These are phyloP conservation scores for Yarrowia alimentaria DNA, from an alignment of 805 yeast species.

Conservation along the genomic window DNA sequence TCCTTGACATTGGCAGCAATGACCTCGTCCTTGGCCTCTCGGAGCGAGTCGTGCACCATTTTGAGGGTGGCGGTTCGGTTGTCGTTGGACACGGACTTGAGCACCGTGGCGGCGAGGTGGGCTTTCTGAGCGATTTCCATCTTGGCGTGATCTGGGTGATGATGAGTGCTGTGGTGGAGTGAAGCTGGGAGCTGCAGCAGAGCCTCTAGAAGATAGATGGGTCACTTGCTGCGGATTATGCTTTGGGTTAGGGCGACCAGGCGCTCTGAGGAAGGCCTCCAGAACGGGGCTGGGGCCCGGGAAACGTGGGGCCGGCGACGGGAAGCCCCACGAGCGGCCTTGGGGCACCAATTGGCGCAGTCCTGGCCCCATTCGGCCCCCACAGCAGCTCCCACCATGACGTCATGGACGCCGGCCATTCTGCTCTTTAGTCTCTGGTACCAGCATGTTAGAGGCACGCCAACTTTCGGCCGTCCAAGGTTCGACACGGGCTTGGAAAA, in stretches of 20 bases:
- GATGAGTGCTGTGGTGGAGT: background rate
- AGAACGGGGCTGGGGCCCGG: too few species aligned
- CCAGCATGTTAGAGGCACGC: constrained; percentile 18
- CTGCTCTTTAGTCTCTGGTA: constrained; percentile 5
- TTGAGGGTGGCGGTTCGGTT: constrained; percentile 71
- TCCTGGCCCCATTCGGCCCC: too few species aligned
- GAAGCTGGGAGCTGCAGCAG: constrained; percentile 1
- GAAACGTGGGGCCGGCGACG: too few species aligned
- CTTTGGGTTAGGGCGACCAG: constrained; percentile 25
- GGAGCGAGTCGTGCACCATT: constrained; percentile 68
- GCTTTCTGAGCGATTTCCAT: constrained; percentile 70
- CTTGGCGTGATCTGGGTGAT: constrained; percentile 1
- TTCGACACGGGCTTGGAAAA: constrained; percentile 6
- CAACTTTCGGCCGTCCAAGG: background rate
- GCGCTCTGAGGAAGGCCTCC: too few species aligned
- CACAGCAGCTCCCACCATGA: too few species aligned
- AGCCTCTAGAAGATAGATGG: constrained; percentile 9
- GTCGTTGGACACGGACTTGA: constrained; percentile 73
- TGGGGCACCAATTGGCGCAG: too few species aligned
- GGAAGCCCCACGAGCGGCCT: too few species aligned
- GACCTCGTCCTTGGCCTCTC: constrained; percentile 57
- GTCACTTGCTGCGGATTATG: constrained; percentile 22
- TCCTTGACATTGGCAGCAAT: constrained; percentile 73
- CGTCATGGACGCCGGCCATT: constrained; percentile 20
- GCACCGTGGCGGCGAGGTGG: constrained; percentile 73